Percentiles rank a stretch among this genome's conserved stretches.
These are phyloP conservation scores for Umbellularia californica DNA, from an alignment of 164 flowering plant genomes.

Conservation along the genomic window DNA sequence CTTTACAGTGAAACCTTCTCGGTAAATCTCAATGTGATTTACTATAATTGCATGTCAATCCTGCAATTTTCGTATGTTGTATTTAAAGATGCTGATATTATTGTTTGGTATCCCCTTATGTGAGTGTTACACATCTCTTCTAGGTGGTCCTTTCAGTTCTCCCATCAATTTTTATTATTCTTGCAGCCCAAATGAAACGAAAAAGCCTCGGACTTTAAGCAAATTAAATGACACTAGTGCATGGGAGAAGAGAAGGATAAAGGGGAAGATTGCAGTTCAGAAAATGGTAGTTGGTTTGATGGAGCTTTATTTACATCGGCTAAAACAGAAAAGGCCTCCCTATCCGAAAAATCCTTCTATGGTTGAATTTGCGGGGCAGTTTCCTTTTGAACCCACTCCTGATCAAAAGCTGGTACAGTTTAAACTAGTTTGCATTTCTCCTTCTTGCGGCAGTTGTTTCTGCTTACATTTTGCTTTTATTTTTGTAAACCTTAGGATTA, in stretches of 20 bases:
- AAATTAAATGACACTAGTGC: slow-evolving; percentile 70
- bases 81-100: too few species aligned
- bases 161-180: slow-evolving; percentile 3
- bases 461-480: too few species aligned
- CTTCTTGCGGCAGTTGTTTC: neutral
- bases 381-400: slow-evolving; percentile 87
- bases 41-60: too few species aligned
- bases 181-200: slow-evolving; percentile 82
- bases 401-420: slow-evolving; percentile 76
- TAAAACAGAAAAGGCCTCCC: slow-evolving; percentile 78
- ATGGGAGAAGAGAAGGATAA: slow-evolving; percentile 90
- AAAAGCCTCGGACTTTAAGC: slow-evolving; percentile 72
- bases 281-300: slow-evolving; percentile 97
- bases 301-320: slow-evolving; percentile 90
- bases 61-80: too few species aligned
- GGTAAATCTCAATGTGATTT: too few species aligned
- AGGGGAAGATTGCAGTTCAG: slow-evolving; percentile 92
- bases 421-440: neutral
- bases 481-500: too few species aligned
- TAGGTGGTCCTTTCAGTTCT: neutral
- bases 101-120: too few species aligned
- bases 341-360: slow-evolving; percentile 59
- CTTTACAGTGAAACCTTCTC: too few species aligned
- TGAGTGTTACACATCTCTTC: neutral
- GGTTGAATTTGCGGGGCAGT: slow-evolving; percentile 61